phyloP scores from a whole-genome alignment of 2,329 filamentous ascomycete species.

The Alternaria brassicae region DNA sequence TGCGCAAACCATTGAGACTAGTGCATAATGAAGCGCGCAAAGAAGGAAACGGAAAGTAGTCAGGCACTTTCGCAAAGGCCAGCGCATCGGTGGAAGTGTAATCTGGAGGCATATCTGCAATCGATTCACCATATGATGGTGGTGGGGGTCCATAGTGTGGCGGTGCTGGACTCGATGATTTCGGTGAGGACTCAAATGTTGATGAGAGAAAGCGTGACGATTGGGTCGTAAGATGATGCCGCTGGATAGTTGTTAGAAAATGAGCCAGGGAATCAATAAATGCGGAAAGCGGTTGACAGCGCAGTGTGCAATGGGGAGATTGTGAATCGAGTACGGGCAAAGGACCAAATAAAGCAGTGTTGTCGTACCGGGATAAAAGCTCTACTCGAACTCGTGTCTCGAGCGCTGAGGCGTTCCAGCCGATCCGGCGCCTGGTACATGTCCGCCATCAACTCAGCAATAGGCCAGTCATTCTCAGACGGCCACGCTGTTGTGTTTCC shows the following conservation, averaged over 20 bases:
- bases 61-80: slow-evolving; percentile 47
- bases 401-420: slow-evolving; percentile 37
- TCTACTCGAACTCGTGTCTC: slow-evolving; percentile 24
- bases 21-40: slow-evolving; percentile 43
- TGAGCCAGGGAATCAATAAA: slow-evolving; percentile 8
- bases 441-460: slow-evolving; percentile 34
- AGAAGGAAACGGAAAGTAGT: slow-evolving; percentile 42
- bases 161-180: slow-evolving; percentile 35
- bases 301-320: slow-evolving; percentile 18
- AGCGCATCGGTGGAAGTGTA: slow-evolving; percentile 54
- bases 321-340: slow-evolving; percentile 28
- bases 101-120: slow-evolving; percentile 54
- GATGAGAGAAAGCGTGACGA: slow-evolving; percentile 25
- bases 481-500: slow-evolving; percentile 29
- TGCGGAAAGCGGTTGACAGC: slow-evolving; percentile 9
- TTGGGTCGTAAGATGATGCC: slow-evolving; percentile 31
- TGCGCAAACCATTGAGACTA: slow-evolving; percentile 37
- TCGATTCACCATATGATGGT: slow-evolving; percentile 54
- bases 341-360: slow-evolving; percentile 34
- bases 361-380: slow-evolving; percentile 45
- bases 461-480: slow-evolving; percentile 34
- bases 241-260: slow-evolving; percentile 37
- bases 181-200: slow-evolving; percentile 27
- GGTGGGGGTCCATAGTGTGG: slow-evolving; percentile 38
- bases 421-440: slow-evolving; percentile 39